Evolutionary conservation across 192 early-diverging fungal genomes (phyloP).

Genomic region (Podila epigama): DNA sequence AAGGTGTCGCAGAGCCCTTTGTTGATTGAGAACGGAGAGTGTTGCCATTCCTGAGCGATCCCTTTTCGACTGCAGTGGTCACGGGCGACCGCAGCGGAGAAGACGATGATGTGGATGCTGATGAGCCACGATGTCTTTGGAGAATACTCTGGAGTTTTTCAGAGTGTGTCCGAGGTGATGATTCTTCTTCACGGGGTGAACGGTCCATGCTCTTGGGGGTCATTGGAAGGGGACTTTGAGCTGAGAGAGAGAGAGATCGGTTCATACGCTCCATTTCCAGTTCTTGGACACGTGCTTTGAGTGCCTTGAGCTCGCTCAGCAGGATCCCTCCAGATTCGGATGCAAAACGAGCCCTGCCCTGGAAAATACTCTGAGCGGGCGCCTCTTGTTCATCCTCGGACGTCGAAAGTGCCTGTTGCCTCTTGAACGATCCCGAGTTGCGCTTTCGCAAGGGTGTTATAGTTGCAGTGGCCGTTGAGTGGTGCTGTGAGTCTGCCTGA

Average conservation of each 20-base stretch:
- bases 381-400: conserved; percentile 25
- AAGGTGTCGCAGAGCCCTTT: too few species aligned
- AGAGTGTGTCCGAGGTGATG: conserved; percentile 15
- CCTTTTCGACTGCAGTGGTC: not conserved
- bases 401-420: conserved; percentile 4
- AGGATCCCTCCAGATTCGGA: conserved; percentile 14
- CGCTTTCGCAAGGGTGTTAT: conserved; percentile 6
- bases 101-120: not conserved
- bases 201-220: conserved; percentile 6
- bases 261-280: conserved; percentile 43
- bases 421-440: conserved; percentile 29
- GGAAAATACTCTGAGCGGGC: not conserved
- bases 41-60: not conserved
- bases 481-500: conserved; percentile 5
- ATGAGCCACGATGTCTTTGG: conserved; percentile 5
- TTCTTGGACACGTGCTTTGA: conserved; percentile 39
- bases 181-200: not conserved
- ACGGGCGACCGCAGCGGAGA: conserved; percentile 11
- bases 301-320: conserved; percentile 36
- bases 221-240: conserved; percentile 15
- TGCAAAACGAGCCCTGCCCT: conserved; percentile 13
- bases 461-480: not conserved
- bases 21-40: not conserved
- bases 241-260: conserved; percentile 32
- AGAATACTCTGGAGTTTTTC: conserved; percentile 15